phyloP scores from a whole-genome alignment of 495 filamentous ascomycete species.

The Wilcoxina mikolae region DNA sequence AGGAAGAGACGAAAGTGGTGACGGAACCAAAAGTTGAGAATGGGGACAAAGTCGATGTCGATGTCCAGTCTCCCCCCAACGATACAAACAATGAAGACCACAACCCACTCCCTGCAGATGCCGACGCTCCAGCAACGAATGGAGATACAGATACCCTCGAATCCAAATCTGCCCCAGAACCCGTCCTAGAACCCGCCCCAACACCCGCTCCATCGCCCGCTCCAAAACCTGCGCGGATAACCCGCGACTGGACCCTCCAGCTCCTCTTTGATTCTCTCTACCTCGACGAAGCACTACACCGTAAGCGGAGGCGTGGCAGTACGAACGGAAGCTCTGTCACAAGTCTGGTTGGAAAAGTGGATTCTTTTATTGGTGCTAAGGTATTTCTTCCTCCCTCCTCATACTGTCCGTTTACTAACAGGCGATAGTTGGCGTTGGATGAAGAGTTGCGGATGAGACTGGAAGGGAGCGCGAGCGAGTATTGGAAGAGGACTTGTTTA shows the following conservation, averaged over 20 bases:
- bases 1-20: background rate
- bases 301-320: constrained; percentile 10
- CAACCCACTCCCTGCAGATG: background rate
- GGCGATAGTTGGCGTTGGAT: constrained; percentile 11
- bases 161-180: background rate
- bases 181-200: background rate
- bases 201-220: background rate
- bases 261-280: constrained; percentile 65
- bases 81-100: background rate
- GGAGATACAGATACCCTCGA: background rate
- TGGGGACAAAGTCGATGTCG: background rate
- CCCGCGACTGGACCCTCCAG: constrained; percentile 49
- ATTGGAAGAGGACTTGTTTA: constrained; percentile 65
- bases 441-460: constrained; percentile 34
- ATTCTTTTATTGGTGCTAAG: constrained; percentile 17
- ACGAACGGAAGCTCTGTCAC: constrained; percentile 17
- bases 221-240: too few species aligned
- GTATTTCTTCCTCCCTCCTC: constrained; percentile 8
- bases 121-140: background rate
- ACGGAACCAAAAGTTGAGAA: background rate
- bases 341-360: constrained; percentile 20
- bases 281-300: constrained; percentile 38
- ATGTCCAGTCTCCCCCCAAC: background rate
- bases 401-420: background rate
- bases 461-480: constrained; percentile 43